Percentiles rank a stretch among this genome's conserved stretches.
phyloP scores from a whole-genome alignment of 352 stramenopile genomes.

The Globisporangium carolinianum region DNA sequence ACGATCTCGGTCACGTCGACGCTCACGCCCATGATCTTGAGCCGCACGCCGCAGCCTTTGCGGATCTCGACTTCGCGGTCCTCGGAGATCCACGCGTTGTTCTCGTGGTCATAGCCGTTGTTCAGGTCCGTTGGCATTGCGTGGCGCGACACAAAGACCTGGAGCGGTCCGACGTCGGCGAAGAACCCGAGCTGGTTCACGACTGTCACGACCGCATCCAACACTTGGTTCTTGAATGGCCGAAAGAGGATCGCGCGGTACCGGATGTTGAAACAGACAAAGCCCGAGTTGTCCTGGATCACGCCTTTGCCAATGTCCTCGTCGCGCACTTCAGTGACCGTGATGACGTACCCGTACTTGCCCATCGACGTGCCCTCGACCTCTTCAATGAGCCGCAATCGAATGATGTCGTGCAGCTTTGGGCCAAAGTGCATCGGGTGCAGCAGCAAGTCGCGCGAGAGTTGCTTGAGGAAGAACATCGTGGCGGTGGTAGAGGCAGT shows the following conservation, averaged over 20 bases:
- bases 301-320: slow-evolving; percentile 95
- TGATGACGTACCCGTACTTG: slow-evolving; percentile 97
- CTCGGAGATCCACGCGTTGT: slow-evolving; percentile 96
- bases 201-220: slow-evolving; percentile 95
- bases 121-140: slow-evolving; percentile 93
- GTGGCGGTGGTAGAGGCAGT: not conserved
- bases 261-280: slow-evolving; percentile 94
- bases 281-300: slow-evolving; percentile 97
- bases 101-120: slow-evolving; percentile 94
- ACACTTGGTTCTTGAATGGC: slow-evolving; percentile 96
- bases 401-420: slow-evolving; percentile 95
- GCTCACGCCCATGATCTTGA: slow-evolving; percentile 96
- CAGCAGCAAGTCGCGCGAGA: slow-evolving; percentile 90
- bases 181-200: slow-evolving; percentile 97
- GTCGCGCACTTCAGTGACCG: slow-evolving; percentile 94
- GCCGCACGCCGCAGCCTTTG: slow-evolving; percentile 91
- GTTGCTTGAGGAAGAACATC: slow-evolving; percentile 88
- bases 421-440: slow-evolving; percentile 95
- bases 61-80: slow-evolving; percentile 97
- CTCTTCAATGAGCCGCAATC: slow-evolving; percentile 93
- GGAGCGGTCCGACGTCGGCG: slow-evolving; percentile 92
- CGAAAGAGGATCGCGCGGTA: slow-evolving; percentile 96
- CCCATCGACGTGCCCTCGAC: slow-evolving; percentile 94
- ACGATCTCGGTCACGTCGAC: slow-evolving; percentile 95
- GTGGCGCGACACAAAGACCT: slow-evolving; percentile 96